These are phyloP conservation scores for Suillus variegatus DNA, from an alignment of 768 basidiomycete species.

Conservation along the genomic window DNA sequence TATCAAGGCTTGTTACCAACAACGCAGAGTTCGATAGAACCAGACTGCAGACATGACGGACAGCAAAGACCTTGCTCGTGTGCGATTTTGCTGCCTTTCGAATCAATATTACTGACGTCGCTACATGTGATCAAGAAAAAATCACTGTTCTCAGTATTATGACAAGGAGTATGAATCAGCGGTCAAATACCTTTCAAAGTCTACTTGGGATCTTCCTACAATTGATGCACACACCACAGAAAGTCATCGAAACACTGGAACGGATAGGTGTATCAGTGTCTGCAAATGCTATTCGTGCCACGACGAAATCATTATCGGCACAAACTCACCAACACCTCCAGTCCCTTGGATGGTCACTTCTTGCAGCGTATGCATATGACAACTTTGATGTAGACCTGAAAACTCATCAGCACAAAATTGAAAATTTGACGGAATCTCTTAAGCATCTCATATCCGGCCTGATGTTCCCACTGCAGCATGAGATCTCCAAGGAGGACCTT, in stretches of 20 bases:
- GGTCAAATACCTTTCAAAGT: conserved; percentile 22
- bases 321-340: conserved; percentile 13
- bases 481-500: conserved; percentile 27
- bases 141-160: conserved; percentile 16
- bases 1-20: neutral
- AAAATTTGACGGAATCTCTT: conserved; percentile 19
- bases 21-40: neutral
- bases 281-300: conserved; percentile 14
- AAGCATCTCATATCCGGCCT: neutral
- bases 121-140: conserved; percentile 12
- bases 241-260: conserved; percentile 26
- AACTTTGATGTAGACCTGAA: conserved; percentile 45
- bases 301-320: conserved; percentile 16
- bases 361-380: conserved; percentile 37
- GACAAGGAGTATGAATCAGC: conserved; percentile 34
- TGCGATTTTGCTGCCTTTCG: neutral
- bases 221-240: conserved; percentile 23
- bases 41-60: neutral
- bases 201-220: conserved; percentile 33
- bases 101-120: neutral
- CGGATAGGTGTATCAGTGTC: conserved; percentile 30
- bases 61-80: neutral
- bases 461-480: conserved; percentile 22
- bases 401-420: conserved; percentile 29
- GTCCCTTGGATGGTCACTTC: neutral